Evolutionary conservation across 345 rosid genomes (phyloP).

Genomic region (Arabidopsis thaliana): DNA sequence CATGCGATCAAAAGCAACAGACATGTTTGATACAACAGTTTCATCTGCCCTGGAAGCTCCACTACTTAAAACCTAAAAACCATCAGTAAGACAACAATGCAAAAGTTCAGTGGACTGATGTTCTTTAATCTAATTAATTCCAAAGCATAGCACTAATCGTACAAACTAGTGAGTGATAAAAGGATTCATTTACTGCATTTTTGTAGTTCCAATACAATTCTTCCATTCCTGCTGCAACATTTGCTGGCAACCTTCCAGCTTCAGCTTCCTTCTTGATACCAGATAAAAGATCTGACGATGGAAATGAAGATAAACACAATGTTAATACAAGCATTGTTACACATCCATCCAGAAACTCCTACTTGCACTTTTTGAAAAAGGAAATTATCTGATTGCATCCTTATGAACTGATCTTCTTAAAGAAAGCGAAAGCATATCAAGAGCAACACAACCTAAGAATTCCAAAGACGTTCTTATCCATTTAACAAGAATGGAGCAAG

Average conservation of each 20-base stretch:
- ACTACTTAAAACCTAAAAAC: slow-evolving; percentile 72
- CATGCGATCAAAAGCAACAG: slow-evolving; percentile 74
- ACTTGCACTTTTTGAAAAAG: neutral
- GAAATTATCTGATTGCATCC: neutral
- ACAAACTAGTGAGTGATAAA: slow-evolving; percentile 30
- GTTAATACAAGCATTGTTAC: slow-evolving; percentile 2
- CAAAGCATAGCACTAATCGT: slow-evolving; percentile 23
- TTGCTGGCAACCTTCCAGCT: slow-evolving; percentile 74
- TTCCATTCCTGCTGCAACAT: slow-evolving; percentile 85
- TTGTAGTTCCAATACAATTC: slow-evolving; percentile 82
- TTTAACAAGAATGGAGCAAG: slow-evolving; percentile 12
- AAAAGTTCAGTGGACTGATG: neutral
- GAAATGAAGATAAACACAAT: neutral
- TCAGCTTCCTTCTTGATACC: slow-evolving; percentile 74
- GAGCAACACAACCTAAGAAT: slow-evolving; percentile 2
- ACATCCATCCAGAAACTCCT: neutral
- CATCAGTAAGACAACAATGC: slow-evolving; percentile 5
- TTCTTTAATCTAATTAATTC: neutral
- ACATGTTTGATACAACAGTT: slow-evolving; percentile 80
- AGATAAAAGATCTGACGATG: slow-evolving; percentile 71
- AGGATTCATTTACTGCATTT: slow-evolving; percentile 76
- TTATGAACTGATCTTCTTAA: neutral
- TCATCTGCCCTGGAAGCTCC: slow-evolving; percentile 65
- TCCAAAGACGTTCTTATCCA: neutral
- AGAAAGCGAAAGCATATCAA: neutral